Evolutionary conservation across 805 yeast species (phyloP).

Genomic region (Wickerhamomyces pijperi): DNA sequence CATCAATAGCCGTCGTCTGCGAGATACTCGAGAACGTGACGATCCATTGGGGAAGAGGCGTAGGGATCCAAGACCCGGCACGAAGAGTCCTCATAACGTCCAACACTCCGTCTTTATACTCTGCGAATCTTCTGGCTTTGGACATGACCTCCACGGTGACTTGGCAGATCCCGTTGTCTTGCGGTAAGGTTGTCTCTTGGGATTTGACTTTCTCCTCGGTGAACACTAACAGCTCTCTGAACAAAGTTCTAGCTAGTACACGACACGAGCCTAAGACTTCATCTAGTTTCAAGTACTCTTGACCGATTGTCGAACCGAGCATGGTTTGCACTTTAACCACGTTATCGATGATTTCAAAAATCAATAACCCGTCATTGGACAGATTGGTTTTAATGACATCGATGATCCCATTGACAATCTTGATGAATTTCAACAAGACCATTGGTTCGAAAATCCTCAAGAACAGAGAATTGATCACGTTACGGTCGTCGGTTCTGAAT

Average conservation of each 20-base stretch:
- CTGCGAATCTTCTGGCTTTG: slow-evolving; percentile 52
- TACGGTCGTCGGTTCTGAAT: slow-evolving; percentile 20
- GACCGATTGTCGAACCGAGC: slow-evolving; percentile 17
- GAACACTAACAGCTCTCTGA: slow-evolving; percentile 43
- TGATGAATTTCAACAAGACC: slow-evolving; percentile 27
- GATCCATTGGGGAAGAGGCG: slow-evolving; percentile 45
- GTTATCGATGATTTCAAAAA: slow-evolving; percentile 49
- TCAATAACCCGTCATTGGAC: slow-evolving; percentile 37
- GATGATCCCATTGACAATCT: slow-evolving; percentile 27
- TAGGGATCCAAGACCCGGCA: slow-evolving; percentile 61
- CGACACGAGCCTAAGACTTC: slow-evolving; percentile 17
- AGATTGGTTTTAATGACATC: slow-evolving; percentile 29
- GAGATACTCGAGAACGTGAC: slow-evolving; percentile 37
- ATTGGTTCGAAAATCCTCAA: slow-evolving; percentile 23
- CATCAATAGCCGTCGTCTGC: slow-evolving; percentile 25
- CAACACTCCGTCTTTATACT: slow-evolving; percentile 41
- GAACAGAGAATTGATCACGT: slow-evolving; percentile 19
- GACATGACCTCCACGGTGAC: slow-evolving; percentile 65
- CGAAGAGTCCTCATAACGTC: slow-evolving; percentile 37
- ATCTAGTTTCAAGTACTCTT: slow-evolving; percentile 11
- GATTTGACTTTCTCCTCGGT: slow-evolving; percentile 40
- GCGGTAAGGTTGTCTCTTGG: slow-evolving; percentile 35
- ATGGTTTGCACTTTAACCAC: slow-evolving; percentile 24
- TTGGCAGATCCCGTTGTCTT: slow-evolving; percentile 63
- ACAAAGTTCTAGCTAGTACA: slow-evolving; percentile 28